A percentile compares a stretch with the other conserved stretches of the same genome.
These are phyloP conservation scores for Protea cynaroides DNA, from an alignment of 164 flowering plant species.

Conservation along the genomic window DNA sequence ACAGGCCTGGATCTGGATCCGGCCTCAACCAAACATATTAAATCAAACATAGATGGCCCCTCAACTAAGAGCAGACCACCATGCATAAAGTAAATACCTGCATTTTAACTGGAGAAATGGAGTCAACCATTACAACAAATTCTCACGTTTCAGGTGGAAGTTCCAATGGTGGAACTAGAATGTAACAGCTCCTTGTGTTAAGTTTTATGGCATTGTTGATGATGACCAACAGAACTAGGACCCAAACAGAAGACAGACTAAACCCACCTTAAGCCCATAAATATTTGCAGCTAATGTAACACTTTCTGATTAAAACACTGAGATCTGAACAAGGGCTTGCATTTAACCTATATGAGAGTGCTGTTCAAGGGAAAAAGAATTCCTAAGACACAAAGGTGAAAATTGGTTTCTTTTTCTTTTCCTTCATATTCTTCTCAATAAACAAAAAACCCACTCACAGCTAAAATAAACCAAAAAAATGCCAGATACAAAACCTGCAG, in stretches of 20 bases:
- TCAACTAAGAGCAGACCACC: not conserved
- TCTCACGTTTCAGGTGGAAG: not conserved
- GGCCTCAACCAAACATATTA: too few species aligned
- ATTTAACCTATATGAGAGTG: not conserved
- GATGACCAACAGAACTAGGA: not conserved
- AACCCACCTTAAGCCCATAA: not conserved
- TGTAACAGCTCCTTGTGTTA: not conserved
- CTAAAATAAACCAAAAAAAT: not conserved
- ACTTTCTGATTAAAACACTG: not conserved
- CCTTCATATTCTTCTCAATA: not conserved
- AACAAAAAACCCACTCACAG: not conserved
- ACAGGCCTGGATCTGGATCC: too few species aligned
- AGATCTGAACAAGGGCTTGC: not conserved
- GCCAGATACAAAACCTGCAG: slow-evolving; percentile 8
- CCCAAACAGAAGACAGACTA: not conserved
- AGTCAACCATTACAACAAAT: not conserved
- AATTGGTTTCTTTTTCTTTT: not conserved
- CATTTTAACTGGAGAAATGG: not conserved
- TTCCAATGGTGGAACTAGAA: too few species aligned
- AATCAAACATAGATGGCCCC: not conserved
- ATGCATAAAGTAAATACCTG: not conserved
- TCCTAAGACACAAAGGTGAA: not conserved
- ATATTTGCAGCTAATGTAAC: not conserved
- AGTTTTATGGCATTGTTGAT: not conserved
- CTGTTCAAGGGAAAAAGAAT: not conserved